A percentile compares a stretch with the other conserved stretches of the same genome.
Conservation (phyloP, 768 basidiomycete species). For the Phaeotremella fagi region DNA sequence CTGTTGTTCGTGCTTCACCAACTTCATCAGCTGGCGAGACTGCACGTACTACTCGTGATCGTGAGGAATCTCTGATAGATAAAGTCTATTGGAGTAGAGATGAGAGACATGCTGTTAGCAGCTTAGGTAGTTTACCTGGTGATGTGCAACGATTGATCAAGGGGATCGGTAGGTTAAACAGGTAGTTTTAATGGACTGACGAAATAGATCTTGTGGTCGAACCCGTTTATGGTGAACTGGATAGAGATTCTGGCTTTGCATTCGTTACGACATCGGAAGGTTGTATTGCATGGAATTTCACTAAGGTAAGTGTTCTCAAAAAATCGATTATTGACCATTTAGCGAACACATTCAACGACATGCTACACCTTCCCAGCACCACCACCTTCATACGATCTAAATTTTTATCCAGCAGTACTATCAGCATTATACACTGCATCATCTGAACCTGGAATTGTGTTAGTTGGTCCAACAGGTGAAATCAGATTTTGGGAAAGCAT, state of each 20-base stretch:
- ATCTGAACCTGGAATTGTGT: slow-evolving; percentile 81
- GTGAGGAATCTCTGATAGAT: slow-evolving; percentile 11
- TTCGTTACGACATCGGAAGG: slow-evolving; percentile 28
- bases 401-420: slow-evolving; percentile 31
- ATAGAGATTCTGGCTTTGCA: slow-evolving; percentile 42
- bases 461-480: slow-evolving; percentile 65
- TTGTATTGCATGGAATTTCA: slow-evolving; percentile 47
- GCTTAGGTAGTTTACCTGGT: slow-evolving; percentile 25
- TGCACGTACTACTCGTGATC: slow-evolving; percentile 15
- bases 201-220: slow-evolving; percentile 19
- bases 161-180: slow-evolving; percentile 20
- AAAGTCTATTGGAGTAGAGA: slow-evolving; percentile 27
- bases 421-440: slow-evolving; percentile 48
- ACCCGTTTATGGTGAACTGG: slow-evolving; percentile 28
- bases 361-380: slow-evolving; percentile 46
- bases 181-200: neutral
- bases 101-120: slow-evolving; percentile 21
- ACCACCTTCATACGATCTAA: slow-evolving; percentile 15
- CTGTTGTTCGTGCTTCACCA: slow-evolving; percentile 16
- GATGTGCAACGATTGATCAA: slow-evolving; percentile 32
- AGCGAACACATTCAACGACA: slow-evolving; percentile 41
- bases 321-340: neutral
- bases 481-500: slow-evolving; percentile 86
- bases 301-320: slow-evolving; percentile 23
- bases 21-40: slow-evolving; percentile 38